Evolutionary conservation across 2,329 filamentous ascomycete genomes (phyloP), one percentile per base, ranked within the genome.

Genomic region (Nemania sp.): DNA sequence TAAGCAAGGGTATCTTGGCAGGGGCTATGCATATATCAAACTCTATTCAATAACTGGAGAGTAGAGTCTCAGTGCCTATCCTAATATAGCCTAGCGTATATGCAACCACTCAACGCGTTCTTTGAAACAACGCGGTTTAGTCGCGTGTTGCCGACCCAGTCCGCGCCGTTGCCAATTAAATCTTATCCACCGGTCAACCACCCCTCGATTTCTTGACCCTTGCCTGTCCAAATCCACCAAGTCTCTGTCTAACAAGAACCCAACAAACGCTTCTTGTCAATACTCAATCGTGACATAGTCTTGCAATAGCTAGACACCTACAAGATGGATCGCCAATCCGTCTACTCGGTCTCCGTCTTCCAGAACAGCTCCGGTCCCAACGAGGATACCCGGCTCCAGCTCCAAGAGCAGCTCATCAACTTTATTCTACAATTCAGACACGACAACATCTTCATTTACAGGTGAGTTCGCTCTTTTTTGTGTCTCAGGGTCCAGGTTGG

Each of bases 351-450:
- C 74, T 94, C 91, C 77, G 90, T 98, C 70, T 93, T 93, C 75
- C 89, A 89, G 73, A 86, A 90, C 65, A 89, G 87, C 73, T 87
- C 87, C 70, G 88, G 89, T 74, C 87, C 89, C 47, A 87, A 84
- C 67, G 88, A 90, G 72, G 92, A 94, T 77, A 90, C 88, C 65
- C 87, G 91, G 66, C 85, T 88, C 27, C 89, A 93, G 77, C 85
- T 94, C 57, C 93, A 96, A 79, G 87, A 88, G 67, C 90, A 93
- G 77, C 88, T 99, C 68, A 90, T 96, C 77, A 91, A 93, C 69
- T 99, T 99, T 80, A 91, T 99, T 72, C 89, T 98, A 66, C 93
- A 95, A 74, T 99, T 98, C 79, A 90, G 95, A 77, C 88, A 98
- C 49, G 95, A 98, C 81, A 97, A 97, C 81, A 88, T 91, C 77